Percentiles rank a stretch among this genome's conserved stretches.
phyloP scores from a whole-genome alignment of 345 rosid species.

The Erucastrum elatum region DNA sequence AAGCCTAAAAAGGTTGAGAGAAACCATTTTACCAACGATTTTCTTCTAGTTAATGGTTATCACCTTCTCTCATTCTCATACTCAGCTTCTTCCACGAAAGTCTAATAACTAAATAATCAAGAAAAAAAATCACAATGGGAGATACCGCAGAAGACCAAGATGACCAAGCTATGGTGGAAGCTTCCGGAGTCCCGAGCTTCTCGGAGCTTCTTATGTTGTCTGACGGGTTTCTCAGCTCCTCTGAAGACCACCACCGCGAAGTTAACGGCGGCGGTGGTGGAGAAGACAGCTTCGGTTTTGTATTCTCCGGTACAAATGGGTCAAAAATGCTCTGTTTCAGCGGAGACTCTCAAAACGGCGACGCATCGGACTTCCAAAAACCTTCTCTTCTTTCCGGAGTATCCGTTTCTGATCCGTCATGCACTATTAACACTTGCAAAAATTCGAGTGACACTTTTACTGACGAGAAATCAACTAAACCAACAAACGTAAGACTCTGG shows the following conservation, averaged over 20 bases:
- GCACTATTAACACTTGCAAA: slow-evolving; percentile 22
- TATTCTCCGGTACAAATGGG: slow-evolving; percentile 40
- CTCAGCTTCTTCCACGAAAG: not conserved
- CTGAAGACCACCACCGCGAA: slow-evolving; percentile 10
- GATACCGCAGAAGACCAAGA: slow-evolving; percentile 34
- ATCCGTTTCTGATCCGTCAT: slow-evolving; percentile 30
- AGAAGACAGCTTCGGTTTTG: slow-evolving; percentile 32
- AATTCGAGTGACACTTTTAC: slow-evolving; percentile 19
- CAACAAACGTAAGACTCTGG: slow-evolving; percentile 26
- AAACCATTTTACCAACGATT: slow-evolving; percentile 15
- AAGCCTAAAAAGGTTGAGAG: slow-evolving; percentile 13
- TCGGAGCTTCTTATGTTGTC: slow-evolving; percentile 63
- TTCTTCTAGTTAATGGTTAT: slow-evolving; percentile 5
- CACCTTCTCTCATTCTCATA: slow-evolving; percentile 11
- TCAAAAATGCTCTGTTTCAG: slow-evolving; percentile 86
- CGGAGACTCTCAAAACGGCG: slow-evolving; percentile 39
- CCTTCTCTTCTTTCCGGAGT: slow-evolving; percentile 25
- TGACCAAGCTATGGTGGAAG: slow-evolving; percentile 17
- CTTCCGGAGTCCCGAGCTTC: slow-evolving; percentile 46
- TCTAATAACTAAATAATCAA: not conserved
- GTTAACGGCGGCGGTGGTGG: slow-evolving; percentile 25
- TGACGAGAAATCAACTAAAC: slow-evolving; percentile 8
- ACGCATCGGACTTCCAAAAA: slow-evolving; percentile 30
- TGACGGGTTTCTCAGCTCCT: slow-evolving; percentile 34
- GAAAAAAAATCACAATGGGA: slow-evolving; percentile 45